A percentile compares a stretch with the other conserved stretches of the same genome.
Conservation (phyloP, 352 stramenopile genomes). For the Pythium graminicola region DNA sequence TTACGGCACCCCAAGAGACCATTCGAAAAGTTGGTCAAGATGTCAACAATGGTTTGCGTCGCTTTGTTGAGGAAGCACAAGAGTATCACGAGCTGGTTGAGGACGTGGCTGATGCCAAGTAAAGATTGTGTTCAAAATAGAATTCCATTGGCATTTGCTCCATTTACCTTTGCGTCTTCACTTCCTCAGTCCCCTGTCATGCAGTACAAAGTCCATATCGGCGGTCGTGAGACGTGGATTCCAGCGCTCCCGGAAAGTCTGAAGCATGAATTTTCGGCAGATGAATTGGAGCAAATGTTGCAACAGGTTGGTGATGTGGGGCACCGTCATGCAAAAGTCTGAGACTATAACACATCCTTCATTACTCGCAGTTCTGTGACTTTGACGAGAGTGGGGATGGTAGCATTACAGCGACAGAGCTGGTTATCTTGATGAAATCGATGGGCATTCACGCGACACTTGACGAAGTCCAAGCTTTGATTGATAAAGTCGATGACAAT, state of each 20-base stretch:
- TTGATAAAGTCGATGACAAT: conserved; percentile 71
- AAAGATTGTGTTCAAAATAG: background rate
- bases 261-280: conserved; percentile 53
- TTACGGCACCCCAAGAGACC: conserved; percentile 48
- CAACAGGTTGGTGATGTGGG: conserved; percentile 44
- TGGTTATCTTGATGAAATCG: conserved; percentile 53
- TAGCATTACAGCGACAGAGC: conserved; percentile 48
- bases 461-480: conserved; percentile 51
- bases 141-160: background rate
- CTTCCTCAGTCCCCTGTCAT: conserved; percentile 14
- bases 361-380: conserved; percentile 41
- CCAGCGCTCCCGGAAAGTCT: conserved; percentile 42
- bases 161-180: background rate
- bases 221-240: conserved; percentile 39
- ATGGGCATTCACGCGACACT: conserved; percentile 45
- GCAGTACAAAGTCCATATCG: conserved; percentile 39
- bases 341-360: too few species aligned
- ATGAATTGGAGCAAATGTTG: conserved; percentile 62
- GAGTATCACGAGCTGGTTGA: conserved; percentile 40
- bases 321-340: too few species aligned
- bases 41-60: conserved; percentile 48
- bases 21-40: conserved; percentile 51
- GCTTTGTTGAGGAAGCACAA: conserved; percentile 48
- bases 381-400: conserved; percentile 63
- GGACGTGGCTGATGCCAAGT: conserved; percentile 10